Evolutionary conservation across 192 early-diverging fungal species (phyloP).

Genomic region (Dissophora ornata): DNA sequence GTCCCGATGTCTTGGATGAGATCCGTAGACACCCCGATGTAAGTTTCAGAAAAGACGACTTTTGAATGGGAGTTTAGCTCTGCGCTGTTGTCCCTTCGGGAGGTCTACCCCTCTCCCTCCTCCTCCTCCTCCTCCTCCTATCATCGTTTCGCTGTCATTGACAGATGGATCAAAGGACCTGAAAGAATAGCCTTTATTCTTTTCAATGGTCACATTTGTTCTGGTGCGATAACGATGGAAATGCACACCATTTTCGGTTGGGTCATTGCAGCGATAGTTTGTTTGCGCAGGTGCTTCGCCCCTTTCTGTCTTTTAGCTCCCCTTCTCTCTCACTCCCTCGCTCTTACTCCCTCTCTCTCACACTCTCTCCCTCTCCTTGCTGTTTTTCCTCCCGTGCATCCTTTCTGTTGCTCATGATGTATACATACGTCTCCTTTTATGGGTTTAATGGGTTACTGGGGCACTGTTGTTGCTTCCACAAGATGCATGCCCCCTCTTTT

Average conservation of each 20-base stretch:
- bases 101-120: not conserved
- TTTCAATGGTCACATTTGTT: too few species aligned
- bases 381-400: not conserved
- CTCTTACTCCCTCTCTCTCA: not conserved
- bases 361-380: not conserved
- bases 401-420: too few species aligned
- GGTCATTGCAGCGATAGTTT: not conserved
- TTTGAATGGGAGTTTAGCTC: too few species aligned
- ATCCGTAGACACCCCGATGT: conserved; percentile 63
- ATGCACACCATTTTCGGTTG: conserved; percentile 38
- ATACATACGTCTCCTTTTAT: too few species aligned
- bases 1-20: conserved; percentile 66
- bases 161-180: too few species aligned
- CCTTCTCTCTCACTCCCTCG: not conserved
- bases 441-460: too few species aligned
- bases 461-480: too few species aligned
- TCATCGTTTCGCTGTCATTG: too few species aligned
- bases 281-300: not conserved
- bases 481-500: too few species aligned
- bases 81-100: not conserved
- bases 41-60: conserved; percentile 16
- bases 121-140: not conserved
- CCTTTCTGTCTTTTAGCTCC: conserved; percentile 1
- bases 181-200: too few species aligned
- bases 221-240: not conserved